Conservation (phyloP, 2,329 filamentous ascomycete species). For the Ophiosphaerella korrae region DNA sequence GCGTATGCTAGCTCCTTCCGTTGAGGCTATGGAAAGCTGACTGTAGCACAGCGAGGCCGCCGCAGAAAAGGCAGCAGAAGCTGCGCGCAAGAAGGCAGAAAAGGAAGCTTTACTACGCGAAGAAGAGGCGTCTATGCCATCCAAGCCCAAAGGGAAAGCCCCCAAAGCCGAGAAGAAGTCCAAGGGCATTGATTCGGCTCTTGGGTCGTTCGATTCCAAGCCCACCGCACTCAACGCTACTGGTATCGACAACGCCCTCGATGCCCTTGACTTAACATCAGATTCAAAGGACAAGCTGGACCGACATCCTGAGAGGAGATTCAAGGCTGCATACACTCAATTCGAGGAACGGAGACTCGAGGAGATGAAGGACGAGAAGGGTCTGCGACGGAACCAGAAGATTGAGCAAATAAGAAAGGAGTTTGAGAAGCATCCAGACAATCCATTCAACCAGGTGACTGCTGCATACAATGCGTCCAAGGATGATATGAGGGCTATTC, state of each 20-base stretch:
- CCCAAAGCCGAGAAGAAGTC: slow-evolving; percentile 62
- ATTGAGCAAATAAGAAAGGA: slow-evolving; percentile 85
- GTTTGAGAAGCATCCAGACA: slow-evolving; percentile 92
- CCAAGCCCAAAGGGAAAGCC: slow-evolving; percentile 70
- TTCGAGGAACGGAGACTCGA: slow-evolving; percentile 81
- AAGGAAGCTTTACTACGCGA: slow-evolving; percentile 80
- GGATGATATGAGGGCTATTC: slow-evolving; percentile 74
- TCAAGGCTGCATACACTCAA: slow-evolving; percentile 81
- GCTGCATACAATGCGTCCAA: slow-evolving; percentile 77
- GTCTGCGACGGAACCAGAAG: slow-evolving; percentile 81
- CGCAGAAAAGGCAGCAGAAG: slow-evolving; percentile 80
- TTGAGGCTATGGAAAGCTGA: slow-evolving; percentile 6
- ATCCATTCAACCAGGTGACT: slow-evolving; percentile 88
- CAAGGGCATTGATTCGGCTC: slow-evolving; percentile 71
- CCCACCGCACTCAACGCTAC: slow-evolving; percentile 73
- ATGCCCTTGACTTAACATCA: slow-evolving; percentile 75
- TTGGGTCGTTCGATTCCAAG: slow-evolving; percentile 47
- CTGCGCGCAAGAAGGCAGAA: slow-evolving; percentile 88
- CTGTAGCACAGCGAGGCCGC: slow-evolving; percentile 71
- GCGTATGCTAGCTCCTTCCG: slow-evolving; percentile 65
- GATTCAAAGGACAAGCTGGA: slow-evolving; percentile 74
- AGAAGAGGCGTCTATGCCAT: slow-evolving; percentile 74
- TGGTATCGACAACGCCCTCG: slow-evolving; percentile 92
- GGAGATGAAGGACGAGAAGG: slow-evolving; percentile 86
- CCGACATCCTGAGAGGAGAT: slow-evolving; percentile 83